These are phyloP conservation scores for Brassica incana DNA, from an alignment of 345 rosid species.

Conservation along the genomic window DNA sequence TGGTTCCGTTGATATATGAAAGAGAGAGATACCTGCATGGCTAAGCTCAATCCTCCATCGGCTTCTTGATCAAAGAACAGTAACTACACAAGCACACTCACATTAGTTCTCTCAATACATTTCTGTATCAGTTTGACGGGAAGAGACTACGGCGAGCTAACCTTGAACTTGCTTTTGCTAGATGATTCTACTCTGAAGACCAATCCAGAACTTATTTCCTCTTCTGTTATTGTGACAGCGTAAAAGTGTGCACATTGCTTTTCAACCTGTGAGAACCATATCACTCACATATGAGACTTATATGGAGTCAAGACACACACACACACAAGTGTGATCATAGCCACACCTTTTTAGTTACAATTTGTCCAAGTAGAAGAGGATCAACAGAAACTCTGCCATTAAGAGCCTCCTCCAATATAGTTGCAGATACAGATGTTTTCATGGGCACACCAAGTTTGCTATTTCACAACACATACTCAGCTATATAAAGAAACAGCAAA, in stretches of 20 bases:
- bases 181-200: constrained; percentile 90
- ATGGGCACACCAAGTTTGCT: constrained; percentile 99
- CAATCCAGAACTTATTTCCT: constrained; percentile 82
- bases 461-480: constrained; percentile 16
- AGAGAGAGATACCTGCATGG: constrained; percentile 69
- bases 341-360: constrained; percentile 70
- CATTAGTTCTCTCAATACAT: constrained; percentile 1
- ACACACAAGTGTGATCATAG: constrained; percentile 22
- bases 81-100: constrained; percentile 61
- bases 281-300: constrained; percentile 17
- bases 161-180: constrained; percentile 99
- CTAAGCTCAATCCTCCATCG: constrained; percentile 81
- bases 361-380: constrained; percentile 45
- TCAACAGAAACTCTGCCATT: no score
- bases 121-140: constrained; percentile 17
- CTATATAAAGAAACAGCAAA: not conserved
- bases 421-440: constrained; percentile 95
- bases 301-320: not conserved
- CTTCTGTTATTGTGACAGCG: constrained; percentile 80
- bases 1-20: not conserved
- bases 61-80: constrained; percentile 85
- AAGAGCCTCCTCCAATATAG: constrained; percentile 10
- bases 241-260: constrained; percentile 98
- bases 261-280: constrained; percentile 68
- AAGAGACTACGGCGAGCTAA: constrained; percentile 21